phyloP scores from a whole-genome alignment of 768 basidiomycete species.

The Rhizopogon sp. region DNA sequence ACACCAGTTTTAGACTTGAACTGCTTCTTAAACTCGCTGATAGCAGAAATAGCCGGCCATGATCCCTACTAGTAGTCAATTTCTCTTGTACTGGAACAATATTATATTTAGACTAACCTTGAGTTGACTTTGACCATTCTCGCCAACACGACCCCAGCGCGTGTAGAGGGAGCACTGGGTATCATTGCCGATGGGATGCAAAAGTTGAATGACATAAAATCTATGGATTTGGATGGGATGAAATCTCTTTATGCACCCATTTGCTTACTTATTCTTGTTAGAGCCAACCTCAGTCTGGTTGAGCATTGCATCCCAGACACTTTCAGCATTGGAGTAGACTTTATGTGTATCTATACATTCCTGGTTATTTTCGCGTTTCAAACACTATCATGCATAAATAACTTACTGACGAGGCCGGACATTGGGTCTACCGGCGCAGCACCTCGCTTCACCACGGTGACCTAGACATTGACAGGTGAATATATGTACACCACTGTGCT shows the following conservation, averaged over 20 bases:
- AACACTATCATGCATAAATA: not conserved
- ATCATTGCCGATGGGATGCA: slow-evolving; percentile 42
- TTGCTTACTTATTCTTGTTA: slow-evolving; percentile 42
- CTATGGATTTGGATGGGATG: slow-evolving; percentile 19
- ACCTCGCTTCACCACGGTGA: slow-evolving; percentile 46
- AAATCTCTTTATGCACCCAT: not conserved
- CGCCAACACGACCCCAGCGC: slow-evolving; percentile 62
- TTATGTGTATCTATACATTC: slow-evolving; percentile 41
- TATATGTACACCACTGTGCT: not conserved
- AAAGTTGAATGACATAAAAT: slow-evolving; percentile 55
- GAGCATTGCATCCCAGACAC: slow-evolving; percentile 56
- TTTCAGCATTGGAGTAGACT: slow-evolving; percentile 38
- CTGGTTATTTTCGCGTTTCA: not conserved
- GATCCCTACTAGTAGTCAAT: slow-evolving; percentile 38
- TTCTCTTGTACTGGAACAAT: not conserved
- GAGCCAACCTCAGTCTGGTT: slow-evolving; percentile 54
- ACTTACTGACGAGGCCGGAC: slow-evolving; percentile 43
- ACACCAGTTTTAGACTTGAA: slow-evolving; percentile 50
- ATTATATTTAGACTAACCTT: slow-evolving; percentile 32
- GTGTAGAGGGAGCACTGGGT: slow-evolving; percentile 38
- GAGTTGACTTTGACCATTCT: slow-evolving; percentile 42
- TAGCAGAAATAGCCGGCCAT: slow-evolving; percentile 32
- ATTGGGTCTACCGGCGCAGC: slow-evolving; percentile 50
- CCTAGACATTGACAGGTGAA: slow-evolving; percentile 25
- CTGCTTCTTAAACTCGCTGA: slow-evolving; percentile 55